Evolutionary conservation across 73 alveolate species (phyloP), one percentile per base, ranked within the genome.

Genomic region (Durusdinium trenchii): DNA sequence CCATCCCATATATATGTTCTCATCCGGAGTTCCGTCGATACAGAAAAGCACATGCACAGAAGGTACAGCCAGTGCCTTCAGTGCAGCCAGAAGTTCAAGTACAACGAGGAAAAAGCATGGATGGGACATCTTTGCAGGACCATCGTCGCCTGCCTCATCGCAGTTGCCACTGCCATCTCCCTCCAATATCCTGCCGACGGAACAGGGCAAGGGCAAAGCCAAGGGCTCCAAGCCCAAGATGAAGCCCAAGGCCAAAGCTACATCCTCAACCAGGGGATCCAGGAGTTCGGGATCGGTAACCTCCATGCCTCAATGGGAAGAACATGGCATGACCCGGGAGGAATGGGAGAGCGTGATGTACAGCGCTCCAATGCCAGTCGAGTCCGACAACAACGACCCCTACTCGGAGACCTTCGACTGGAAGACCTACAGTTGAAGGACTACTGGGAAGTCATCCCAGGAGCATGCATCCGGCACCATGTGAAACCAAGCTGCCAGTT

Each of bases 21-120:
- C 86, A 75, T 38, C 86, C 86, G 48, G 79, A 85, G 43, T 9
- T 85, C 81, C 78, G 81, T 4, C 57, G 95, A 5, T 85, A 54
- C 81, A 81, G 95, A 38, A 57, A 79, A 12, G 28, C 43, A 2
- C n/a, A n/a, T n/a, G n/a, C 90, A 79, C 90, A 61, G 90, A 42
- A 79, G 90, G 42, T 79, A 42, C 90, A 79, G 90, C 90, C 35
- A 43, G 90, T 79, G 90, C 64, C 32, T 16, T 4, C 14, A 9
- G 64, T 85, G 95, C 95, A 26, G 12, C 61, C 54, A n/a, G 67
- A 85, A 38, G 81, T 85, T 42, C 64, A 30, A 36, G 42, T 84
- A 45, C 76, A 51, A 50, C 50, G 51, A 51, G 4, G 71, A 61
- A 32, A 47, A n/a, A 54, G 40, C 40, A 42, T n/a, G 76, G n/a